Evolutionary conservation across 208 protist genomes (phyloP).

Genomic region (Naegleria fowleri): DNA sequence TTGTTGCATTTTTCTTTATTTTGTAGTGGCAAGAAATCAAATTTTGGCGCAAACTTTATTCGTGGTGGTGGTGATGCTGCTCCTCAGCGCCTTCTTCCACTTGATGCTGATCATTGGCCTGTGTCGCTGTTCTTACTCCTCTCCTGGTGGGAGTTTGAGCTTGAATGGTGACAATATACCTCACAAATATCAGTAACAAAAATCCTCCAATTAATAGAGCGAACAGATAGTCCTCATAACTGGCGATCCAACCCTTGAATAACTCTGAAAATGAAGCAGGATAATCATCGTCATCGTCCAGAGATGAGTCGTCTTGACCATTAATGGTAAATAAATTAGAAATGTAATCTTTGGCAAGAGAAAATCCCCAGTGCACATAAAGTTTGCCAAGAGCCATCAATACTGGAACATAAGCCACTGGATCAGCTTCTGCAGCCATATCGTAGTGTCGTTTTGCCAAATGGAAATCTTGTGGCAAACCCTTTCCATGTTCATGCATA

Average conservation of each 20-base stretch:
- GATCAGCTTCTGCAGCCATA: conserved; percentile 16
- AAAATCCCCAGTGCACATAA: conserved; percentile 16
- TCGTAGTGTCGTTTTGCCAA: conserved; percentile 44
- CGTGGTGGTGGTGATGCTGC: no score
- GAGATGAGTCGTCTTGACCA: not conserved
- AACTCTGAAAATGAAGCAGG: not conserved
- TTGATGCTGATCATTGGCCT: not conserved
- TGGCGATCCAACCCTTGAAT: not conserved
- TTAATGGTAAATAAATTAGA: not conserved
- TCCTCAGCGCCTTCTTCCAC: not conserved
- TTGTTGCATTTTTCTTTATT: not conserved
- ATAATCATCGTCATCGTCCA: not conserved
- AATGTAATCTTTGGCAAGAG: not conserved
- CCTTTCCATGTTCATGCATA: conserved; percentile 40
- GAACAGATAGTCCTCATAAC: not conserved
- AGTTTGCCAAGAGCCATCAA: conserved; percentile 32
- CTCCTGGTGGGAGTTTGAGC: not conserved
- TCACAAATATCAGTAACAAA: not conserved
- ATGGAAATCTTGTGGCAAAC: conserved; percentile 39
- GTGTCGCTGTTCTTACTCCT: not conserved
- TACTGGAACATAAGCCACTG: conserved; percentile 31
- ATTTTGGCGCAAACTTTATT: not conserved
- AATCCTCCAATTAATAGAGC: not conserved
- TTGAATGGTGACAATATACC: not conserved
- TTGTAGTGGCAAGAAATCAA: no score